Evolutionary conservation across 2,329 filamentous ascomycete genomes (phyloP), one percentile per base, ranked within the genome.

Genomic region (Pseudodiploospora longispora): DNA sequence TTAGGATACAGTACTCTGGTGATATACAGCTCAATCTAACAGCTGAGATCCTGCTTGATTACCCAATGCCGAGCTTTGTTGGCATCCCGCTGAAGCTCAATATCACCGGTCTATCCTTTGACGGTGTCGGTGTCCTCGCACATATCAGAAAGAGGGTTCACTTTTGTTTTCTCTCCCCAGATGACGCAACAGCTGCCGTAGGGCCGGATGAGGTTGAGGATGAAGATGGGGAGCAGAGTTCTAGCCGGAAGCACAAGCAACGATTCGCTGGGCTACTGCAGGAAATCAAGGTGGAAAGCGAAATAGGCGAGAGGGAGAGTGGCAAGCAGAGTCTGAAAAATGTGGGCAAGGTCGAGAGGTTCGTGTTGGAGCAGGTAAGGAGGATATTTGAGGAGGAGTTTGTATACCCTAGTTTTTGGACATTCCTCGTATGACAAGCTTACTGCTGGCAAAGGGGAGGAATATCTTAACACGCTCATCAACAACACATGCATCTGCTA

Each of bases 301-400:
- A 98, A 67, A 98, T 98, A 62, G 93, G 93, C 6, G 84, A 93
- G 62, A 82, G 89, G 52, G 89, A 94, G 57, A 83, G 85, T 48
- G 87, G 88, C 28, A 95, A 93, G 68, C 91, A 96, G 68, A 93
- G 91, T 38, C 69, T 98, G 48, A 97, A 96, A 74, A 98, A 98
- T 62, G 91, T 98, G 40, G 91, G 93, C 47, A 98, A 98, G 72
- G 93, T 98, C 46, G 93, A 98, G 70, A 85, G 88, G 57, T 98
- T 98, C 63, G 88, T 98, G 45, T 74, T 98, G 47, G 91, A 97
- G 63, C 91, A 97, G 66, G 93, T 98, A 50, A 82, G 91, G 60
- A 80, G 89, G 59, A 97, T 98, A 55, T 97, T 98, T 59, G 93
- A 98, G 66, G 93, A 97, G 61, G 93, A 98, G 64, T 93, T 97